phyloP scores from a whole-genome alignment of 2,329 filamentous ascomycete species.

The Diaporthe amygdali region DNA sequence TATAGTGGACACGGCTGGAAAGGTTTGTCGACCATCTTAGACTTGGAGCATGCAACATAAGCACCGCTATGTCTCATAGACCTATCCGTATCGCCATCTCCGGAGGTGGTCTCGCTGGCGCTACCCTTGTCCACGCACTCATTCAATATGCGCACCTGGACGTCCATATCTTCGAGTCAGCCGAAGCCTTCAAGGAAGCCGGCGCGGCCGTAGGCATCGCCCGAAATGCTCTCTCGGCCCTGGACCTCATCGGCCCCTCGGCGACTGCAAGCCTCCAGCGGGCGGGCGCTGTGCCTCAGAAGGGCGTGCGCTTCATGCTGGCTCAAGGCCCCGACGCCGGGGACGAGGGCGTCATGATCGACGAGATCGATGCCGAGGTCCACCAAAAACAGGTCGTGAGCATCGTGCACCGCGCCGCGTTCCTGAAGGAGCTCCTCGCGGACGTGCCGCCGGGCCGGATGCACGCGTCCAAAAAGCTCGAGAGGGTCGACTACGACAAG shows the following conservation, averaged over 20 bases:
- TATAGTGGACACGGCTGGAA: not conserved
- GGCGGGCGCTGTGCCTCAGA: not conserved
- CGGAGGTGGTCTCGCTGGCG: conserved; percentile 29
- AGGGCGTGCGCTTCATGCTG: not conserved
- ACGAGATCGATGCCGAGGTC: not conserved
- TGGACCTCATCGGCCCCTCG: not conserved
- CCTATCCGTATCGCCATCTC: conserved; percentile 27
- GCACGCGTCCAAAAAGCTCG: conserved; percentile 32
- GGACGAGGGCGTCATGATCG: not conserved
- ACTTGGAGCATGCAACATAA: not conserved
- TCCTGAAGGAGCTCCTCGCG: conserved; percentile 28
- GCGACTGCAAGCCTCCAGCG: conserved; percentile 19
- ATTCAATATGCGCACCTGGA: not conserved
- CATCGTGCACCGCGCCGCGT: conserved; percentile 29
- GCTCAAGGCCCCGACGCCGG: not conserved
- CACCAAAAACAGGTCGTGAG: conserved; percentile 22
- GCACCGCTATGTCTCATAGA: not conserved
- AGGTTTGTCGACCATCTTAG: not conserved
- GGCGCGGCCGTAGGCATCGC: not conserved
- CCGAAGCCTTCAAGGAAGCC: not conserved
- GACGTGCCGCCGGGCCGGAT: conserved; percentile 26
- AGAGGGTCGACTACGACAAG: conserved; percentile 10
- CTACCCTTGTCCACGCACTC: conserved; percentile 18
- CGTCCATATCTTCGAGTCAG: conserved; percentile 13
- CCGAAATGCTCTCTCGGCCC: not conserved